Conservation (phyloP, 805 yeast genomes). For the Debaryomyces tyrocola region DNA sequence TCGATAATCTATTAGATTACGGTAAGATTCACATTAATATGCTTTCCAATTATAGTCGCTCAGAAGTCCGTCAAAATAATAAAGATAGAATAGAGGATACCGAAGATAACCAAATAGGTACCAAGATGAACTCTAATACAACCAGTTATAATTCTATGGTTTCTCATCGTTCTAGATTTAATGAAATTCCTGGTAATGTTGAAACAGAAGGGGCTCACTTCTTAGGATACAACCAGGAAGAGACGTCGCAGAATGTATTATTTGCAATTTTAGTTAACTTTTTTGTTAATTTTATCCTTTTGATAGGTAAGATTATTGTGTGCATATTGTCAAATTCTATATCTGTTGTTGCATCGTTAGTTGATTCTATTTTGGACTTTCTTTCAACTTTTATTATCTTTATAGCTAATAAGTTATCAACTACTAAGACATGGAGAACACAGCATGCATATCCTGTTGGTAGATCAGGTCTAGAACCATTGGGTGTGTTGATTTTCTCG, state of each 20-base stretch:
- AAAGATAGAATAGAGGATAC: constrained; percentile 2
- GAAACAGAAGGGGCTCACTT: constrained; percentile 58
- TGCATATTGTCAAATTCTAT: constrained; percentile 67
- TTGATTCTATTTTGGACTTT: constrained; percentile 74
- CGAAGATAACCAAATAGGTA: neutral
- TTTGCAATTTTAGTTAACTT: constrained; percentile 67
- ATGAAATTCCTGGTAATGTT: constrained; percentile 60
- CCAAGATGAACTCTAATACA: neutral
- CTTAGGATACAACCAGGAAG: constrained; percentile 48
- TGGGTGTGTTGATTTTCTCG: constrained; percentile 74
- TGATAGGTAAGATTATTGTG: constrained; percentile 61
- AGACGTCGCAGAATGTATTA: constrained; percentile 44
- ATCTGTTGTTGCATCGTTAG: constrained; percentile 74
- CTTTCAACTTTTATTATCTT: constrained; percentile 73
- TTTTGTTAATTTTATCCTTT: constrained; percentile 54
- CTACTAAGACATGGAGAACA: constrained; percentile 46
- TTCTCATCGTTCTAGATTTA: constrained; percentile 27
- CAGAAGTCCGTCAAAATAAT: constrained; percentile 2
- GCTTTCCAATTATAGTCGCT: constrained; percentile 55
- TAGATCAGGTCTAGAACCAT: constrained; percentile 69
- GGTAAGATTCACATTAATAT: constrained; percentile 63
- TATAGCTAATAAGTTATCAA: constrained; percentile 53
- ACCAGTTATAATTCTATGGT: constrained; percentile 8
- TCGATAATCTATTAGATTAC: constrained; percentile 67
- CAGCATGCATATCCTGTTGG: constrained; percentile 65